Conservation (phyloP, 1,284 basidiomycete genomes). For the Austroboletus novae-zelandiae region DNA sequence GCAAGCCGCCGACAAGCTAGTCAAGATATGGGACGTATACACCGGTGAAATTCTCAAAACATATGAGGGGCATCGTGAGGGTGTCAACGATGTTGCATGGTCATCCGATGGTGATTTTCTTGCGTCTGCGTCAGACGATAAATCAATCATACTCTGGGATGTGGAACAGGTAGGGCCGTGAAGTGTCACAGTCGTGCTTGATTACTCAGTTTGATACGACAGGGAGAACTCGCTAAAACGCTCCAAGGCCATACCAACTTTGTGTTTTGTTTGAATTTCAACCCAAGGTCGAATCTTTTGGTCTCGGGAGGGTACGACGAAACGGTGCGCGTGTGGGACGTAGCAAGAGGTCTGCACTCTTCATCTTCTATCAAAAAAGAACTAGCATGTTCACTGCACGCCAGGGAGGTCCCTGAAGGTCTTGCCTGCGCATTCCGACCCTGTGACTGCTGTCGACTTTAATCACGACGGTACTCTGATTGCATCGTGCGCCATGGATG, state of each 20-base stretch:
- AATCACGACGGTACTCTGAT: constrained; percentile 94
- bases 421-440: constrained; percentile 94
- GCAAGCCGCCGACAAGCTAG: constrained; percentile 74
- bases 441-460: constrained; percentile 91
- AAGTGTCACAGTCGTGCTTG: constrained; percentile 2
- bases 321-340: constrained; percentile 93
- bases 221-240: constrained; percentile 61
- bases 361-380: neutral
- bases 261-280: constrained; percentile 91
- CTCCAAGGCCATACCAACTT: constrained; percentile 89
- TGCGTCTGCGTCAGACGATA: constrained; percentile 90
- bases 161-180: constrained; percentile 54
- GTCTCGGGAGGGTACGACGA: constrained; percentile 95
- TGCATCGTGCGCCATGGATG: constrained; percentile 93
- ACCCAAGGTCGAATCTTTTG: constrained; percentile 83
- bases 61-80: constrained; percentile 69
- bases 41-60: constrained; percentile 73
- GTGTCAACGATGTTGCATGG: constrained; percentile 89
- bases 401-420: constrained; percentile 78
- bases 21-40: constrained; percentile 76
- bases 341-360: constrained; percentile 66
- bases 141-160: constrained; percentile 80
- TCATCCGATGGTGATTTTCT: constrained; percentile 78
- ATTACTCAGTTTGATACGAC: constrained; percentile 2
- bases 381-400: neutral